These are phyloP conservation scores for Kuraishia borneana DNA, from an alignment of 805 yeast species.

Conservation along the genomic window DNA sequence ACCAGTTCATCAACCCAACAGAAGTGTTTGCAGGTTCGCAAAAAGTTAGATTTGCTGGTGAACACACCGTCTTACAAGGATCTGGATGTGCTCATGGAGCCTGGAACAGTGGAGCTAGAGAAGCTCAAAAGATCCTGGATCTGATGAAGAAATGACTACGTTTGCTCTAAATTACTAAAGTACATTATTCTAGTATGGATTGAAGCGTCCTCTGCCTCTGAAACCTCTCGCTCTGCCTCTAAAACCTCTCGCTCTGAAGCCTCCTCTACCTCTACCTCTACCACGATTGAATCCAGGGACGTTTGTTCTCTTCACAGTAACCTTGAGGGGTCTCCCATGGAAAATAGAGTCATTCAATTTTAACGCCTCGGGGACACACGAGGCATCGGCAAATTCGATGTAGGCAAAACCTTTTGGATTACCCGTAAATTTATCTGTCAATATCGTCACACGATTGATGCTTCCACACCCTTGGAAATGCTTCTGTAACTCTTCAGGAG, in stretches of 20 bases:
- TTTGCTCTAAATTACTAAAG: not conserved
- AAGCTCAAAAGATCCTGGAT: conserved; percentile 20
- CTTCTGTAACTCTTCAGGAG: conserved; percentile 68
- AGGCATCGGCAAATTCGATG: conserved; percentile 65
- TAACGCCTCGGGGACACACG: conserved; percentile 56
- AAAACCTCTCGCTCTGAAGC: conserved; percentile 12
- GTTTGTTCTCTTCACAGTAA: conserved; percentile 70
- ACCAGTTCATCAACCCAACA: too few species aligned
- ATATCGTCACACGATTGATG: conserved; percentile 70
- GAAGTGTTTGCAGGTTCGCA: not conserved
- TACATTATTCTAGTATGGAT: conserved; percentile 13
- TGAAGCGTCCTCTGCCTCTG: conserved; percentile 21
- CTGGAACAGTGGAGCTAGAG: conserved; percentile 37
- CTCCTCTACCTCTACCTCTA: conserved; percentile 11
- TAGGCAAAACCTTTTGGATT: conserved; percentile 84
- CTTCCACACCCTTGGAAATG: conserved; percentile 60
- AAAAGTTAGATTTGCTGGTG: conserved; percentile 44
- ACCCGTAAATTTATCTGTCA: conserved; percentile 64
- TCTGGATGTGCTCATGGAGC: conserved; percentile 55
- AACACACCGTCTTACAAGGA: conserved; percentile 39
- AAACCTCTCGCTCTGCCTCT: conserved; percentile 13
- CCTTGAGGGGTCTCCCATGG: conserved; percentile 62
- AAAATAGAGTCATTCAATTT: conserved; percentile 54
- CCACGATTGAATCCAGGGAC: conserved; percentile 61
- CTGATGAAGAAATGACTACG: not conserved